phyloP scores from a whole-genome alignment of 2,329 filamentous ascomycete species.

The Alternaria infectoria region DNA sequence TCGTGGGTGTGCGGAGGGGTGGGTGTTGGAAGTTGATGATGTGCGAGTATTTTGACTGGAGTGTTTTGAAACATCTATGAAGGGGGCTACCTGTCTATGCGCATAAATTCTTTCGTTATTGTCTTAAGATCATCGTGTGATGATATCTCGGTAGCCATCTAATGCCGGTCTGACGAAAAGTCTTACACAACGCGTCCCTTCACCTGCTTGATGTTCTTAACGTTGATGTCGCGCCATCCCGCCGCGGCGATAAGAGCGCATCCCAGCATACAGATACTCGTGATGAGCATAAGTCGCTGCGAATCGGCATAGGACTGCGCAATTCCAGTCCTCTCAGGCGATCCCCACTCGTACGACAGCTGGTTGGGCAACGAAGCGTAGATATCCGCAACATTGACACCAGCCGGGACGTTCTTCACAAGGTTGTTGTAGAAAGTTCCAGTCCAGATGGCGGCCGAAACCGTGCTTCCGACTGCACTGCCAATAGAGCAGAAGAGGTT shows the following conservation, averaged over 20 bases:
- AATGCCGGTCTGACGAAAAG: too few relatives aligned
- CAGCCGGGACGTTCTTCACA: conserved; percentile 50
- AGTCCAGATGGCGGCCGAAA: conserved; percentile 69
- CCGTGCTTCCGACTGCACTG: conserved; percentile 49
- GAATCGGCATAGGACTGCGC: conserved; percentile 35
- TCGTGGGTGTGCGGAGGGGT: not conserved
- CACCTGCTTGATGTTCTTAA: conserved; percentile 51
- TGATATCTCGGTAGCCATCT: too few relatives aligned
- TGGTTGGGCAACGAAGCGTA: conserved; percentile 62
- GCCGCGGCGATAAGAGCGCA: conserved; percentile 47
- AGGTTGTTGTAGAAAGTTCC: conserved; percentile 61
- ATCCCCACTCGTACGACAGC: conserved; percentile 58
- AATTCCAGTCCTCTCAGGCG: conserved; percentile 52
- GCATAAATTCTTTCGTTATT: not conserved
- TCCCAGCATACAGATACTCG: conserved; percentile 29
- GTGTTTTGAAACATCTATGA: not conserved
- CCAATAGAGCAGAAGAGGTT: conserved; percentile 66
- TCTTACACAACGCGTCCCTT: conserved; percentile 52
- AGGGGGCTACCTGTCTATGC: not conserved
- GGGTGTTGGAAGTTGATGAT: not conserved
- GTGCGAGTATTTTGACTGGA: not conserved
- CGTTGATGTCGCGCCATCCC: conserved; percentile 56
- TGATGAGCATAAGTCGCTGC: conserved; percentile 39
- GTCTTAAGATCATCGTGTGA: too few relatives aligned
- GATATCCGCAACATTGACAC: conserved; percentile 46